These are phyloP conservation scores for Fraxinus cuspidata DNA, from an alignment of 257 asterid species.

Conservation along the genomic window DNA sequence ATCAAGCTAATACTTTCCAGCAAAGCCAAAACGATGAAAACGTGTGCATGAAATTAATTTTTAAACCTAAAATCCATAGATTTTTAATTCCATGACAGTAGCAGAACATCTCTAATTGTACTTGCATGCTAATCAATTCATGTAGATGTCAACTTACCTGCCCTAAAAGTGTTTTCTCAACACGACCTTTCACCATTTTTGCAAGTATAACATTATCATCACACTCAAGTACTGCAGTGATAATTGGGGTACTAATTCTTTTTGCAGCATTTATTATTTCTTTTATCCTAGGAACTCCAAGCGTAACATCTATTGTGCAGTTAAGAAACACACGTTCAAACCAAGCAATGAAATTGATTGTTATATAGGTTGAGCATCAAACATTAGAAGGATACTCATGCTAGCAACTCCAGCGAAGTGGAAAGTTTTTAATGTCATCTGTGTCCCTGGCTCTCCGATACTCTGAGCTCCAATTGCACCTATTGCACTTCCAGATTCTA, in stretches of 20 bases:
- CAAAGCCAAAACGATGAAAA: not conserved
- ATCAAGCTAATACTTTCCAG: constrained; percentile 14
- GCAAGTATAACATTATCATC: constrained; percentile 49
- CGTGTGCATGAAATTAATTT: not conserved
- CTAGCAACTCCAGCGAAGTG: constrained; percentile 99
- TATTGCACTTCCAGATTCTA: constrained; percentile 87
- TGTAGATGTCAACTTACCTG: constrained; percentile 55
- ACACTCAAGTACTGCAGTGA: constrained; percentile 58
- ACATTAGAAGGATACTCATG: constrained; percentile 88
- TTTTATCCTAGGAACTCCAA: constrained; percentile 93
- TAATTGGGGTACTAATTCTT: constrained; percentile 82
- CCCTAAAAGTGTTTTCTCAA: constrained; percentile 79
- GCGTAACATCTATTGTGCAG: constrained; percentile 76
- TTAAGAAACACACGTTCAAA: constrained; percentile 47
- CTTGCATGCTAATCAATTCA: constrained; percentile 2
- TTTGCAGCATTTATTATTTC: constrained; percentile 89
- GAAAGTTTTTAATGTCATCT: constrained; percentile 96
- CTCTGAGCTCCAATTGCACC: constrained; percentile 99
- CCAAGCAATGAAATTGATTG: constrained; percentile 20
- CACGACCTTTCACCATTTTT: constrained; percentile 70
- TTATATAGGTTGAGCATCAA: constrained; percentile 21
- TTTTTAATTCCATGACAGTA: not conserved
- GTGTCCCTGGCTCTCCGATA: constrained; percentile 98
- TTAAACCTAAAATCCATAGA: not conserved
- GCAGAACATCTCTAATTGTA: not conserved